Base-by-base conservation (phyloP, 2,329 filamentous ascomycete genomes). In the Talaromyces funiculosus region DNA sequence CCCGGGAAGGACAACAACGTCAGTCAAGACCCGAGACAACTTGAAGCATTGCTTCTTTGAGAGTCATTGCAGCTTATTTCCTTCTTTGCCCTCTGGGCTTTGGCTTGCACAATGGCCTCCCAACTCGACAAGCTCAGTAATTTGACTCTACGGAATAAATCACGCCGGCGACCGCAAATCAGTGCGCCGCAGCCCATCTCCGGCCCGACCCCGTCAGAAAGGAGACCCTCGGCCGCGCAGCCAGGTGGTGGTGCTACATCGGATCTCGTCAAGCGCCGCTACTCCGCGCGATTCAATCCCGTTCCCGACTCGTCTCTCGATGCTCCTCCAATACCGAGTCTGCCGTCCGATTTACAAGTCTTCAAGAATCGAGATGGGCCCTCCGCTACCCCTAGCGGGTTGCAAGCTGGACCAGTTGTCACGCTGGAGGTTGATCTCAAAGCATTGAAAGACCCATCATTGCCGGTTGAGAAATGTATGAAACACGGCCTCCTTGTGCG, bases 251-350 rank as follows among this genome's bases (percentile, higher is more conserved):
- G 72, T 61, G 82, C 84, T 67, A 87, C 86, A 43, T 84, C 85
- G 18, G 93, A 99, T 73, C 81, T 97, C 58, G 92, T 99, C 62
- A 97, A 97, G 79, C 85, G 92, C 67, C 83, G 94, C 67, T 99
- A 97, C 76, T 97, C 94, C 40, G 92, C 92, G 43, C 87, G 93
- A 63, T 96, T 97, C 74, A 93, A 92, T 68, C 86, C 90, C 65
- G 75, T 88, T 0, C 89, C 89, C 1, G 78, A 85, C 62, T 86
- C 90, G 68, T 84, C 88, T 67, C 80, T 82, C 66, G 85, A 83
- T 60, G 85, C 84, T 20, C 84, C 91, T 18, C 84, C 90, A 2
- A 81, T 96, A 64, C 93, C 94, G 0, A 75, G 83, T 12, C 69
- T 90, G 58, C 86, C 88, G 5, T 65, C 64, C 74, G 81, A 82